phyloP scores from a whole-genome alignment of 2,329 filamentous ascomycete genomes.

The Keithomyces neogunnii region DNA sequence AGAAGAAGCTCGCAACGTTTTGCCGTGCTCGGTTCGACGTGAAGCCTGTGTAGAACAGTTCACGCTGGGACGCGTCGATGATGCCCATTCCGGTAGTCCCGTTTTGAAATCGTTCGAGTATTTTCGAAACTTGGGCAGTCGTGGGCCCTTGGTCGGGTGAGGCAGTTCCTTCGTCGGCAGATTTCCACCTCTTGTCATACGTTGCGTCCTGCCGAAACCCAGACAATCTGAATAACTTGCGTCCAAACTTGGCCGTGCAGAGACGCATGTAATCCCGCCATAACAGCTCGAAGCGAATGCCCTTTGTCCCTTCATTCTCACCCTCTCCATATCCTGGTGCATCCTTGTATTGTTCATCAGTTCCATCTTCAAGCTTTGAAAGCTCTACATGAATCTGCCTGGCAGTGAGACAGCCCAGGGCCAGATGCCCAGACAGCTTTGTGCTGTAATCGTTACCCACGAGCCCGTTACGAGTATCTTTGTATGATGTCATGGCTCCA shows the following conservation, averaged over 20 bases:
- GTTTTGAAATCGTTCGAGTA: slow-evolving; percentile 50
- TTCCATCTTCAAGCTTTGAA: slow-evolving; percentile 60
- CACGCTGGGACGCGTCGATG: slow-evolving; percentile 69
- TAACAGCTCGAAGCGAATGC: slow-evolving; percentile 63
- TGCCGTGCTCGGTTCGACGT: slow-evolving; percentile 69
- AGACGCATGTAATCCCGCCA: slow-evolving; percentile 79
- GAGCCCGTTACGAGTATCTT: slow-evolving; percentile 63
- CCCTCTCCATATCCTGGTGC: slow-evolving; percentile 56
- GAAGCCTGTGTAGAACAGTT: slow-evolving; percentile 68
- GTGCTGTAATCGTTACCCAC: slow-evolving; percentile 65
- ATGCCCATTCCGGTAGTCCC: slow-evolving; percentile 68
- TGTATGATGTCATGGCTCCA: slow-evolving; percentile 56
- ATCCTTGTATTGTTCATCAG: slow-evolving; percentile 26
- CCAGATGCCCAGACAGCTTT: slow-evolving; percentile 66
- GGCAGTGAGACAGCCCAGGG: slow-evolving; percentile 64
- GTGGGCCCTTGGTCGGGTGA: slow-evolving; percentile 27
- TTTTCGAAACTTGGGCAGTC: slow-evolving; percentile 34
- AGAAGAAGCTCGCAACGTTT: slow-evolving; percentile 66
- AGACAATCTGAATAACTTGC: slow-evolving; percentile 52
- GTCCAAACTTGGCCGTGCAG: slow-evolving; percentile 61
- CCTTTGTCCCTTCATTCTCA: slow-evolving; percentile 62
- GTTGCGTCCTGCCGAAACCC: slow-evolving; percentile 49
- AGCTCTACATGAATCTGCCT: slow-evolving; percentile 65
- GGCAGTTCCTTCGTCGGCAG: slow-evolving; percentile 23
- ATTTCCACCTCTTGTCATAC: slow-evolving; percentile 40